phyloP scores from a whole-genome alignment of 441 rosid species.

The Pelargonium myrrhifolium region DNA sequence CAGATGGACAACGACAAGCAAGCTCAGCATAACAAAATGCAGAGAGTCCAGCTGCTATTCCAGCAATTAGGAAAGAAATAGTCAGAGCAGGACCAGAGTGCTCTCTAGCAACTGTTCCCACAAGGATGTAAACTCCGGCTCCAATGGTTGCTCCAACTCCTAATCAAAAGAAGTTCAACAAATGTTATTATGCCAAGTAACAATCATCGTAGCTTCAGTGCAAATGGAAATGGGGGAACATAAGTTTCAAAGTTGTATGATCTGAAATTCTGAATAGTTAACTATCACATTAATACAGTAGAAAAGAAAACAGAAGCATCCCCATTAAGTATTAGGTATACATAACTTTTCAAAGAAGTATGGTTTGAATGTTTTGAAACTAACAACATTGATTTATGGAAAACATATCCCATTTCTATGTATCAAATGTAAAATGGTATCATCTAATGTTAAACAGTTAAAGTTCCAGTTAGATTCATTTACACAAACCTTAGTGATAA shows the following conservation, averaged over 20 bases:
- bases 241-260: not conserved
- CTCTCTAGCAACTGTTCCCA: constrained; percentile 99
- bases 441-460: no score
- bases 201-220: not conserved
- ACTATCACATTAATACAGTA: no score
- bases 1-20: constrained; percentile 92
- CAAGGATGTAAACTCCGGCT: constrained; percentile 95
- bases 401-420: no score
- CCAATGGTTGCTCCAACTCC: constrained; percentile 97
- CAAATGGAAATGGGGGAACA: not conserved
- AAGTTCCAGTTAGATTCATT: no score
- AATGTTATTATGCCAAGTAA: not conserved
- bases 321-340: no score
- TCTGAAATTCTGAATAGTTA: not conserved
- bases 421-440: no score
- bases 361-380: no score
- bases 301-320: no score
- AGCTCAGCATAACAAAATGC: constrained; percentile 97
- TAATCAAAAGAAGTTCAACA: constrained; percentile 18
- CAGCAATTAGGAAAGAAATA: constrained; percentile 81
- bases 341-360: no score
- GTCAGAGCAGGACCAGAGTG: constrained; percentile 90
- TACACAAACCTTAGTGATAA: no score
- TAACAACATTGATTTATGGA: no score
- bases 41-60: constrained; percentile 87